A percentile compares a stretch with the other conserved stretches of the same genome.
phyloP scores from a whole-genome alignment of 805 yeast genomes.

The Sugiyamaella lignohabitans region DNA sequence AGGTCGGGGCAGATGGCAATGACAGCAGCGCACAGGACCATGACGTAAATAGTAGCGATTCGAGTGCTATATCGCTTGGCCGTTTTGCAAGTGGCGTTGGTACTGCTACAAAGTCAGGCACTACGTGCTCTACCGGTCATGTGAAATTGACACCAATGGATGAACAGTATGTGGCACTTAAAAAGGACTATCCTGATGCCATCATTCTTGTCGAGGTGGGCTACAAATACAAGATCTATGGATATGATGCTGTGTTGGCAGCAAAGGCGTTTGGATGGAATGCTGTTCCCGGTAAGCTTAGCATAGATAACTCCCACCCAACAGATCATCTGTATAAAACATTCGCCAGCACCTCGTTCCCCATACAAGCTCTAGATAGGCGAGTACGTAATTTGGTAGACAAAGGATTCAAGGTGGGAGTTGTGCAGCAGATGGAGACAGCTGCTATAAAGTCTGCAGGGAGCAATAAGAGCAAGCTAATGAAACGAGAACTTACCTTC shows the following conservation, averaged over 20 bases:
- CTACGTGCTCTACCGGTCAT: too few species aligned
- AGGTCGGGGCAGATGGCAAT: background rate
- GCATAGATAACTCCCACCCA: conserved; percentile 41
- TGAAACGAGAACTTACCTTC: conserved; percentile 60
- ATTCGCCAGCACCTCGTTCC: conserved; percentile 82
- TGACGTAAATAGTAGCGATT: too few species aligned
- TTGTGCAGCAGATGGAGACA: conserved; percentile 79
- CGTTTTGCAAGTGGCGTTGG: background rate
- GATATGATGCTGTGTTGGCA: conserved; percentile 72
- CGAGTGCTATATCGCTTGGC: too few species aligned
- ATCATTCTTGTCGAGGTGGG: conserved; percentile 83
- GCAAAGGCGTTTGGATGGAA: conserved; percentile 52
- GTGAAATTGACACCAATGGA: conserved; percentile 76
- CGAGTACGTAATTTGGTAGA: conserved; percentile 69
- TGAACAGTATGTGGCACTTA: conserved; percentile 64
- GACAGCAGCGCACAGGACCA: background rate
- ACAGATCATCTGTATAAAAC: conserved; percentile 46
- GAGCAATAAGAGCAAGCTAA: conserved; percentile 43
- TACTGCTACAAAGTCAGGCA: background rate
- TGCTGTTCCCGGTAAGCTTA: conserved; percentile 62
- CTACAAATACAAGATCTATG: conserved; percentile 81
- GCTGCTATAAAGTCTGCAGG: conserved; percentile 60
- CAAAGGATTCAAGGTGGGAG: conserved; percentile 74
- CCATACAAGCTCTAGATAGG: conserved; percentile 64
- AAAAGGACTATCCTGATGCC: conserved; percentile 54